Percentiles rank a stretch among this genome's conserved stretches.
These are phyloP conservation scores for Stereum hirsutum DNA, from an alignment of 1,284 basidiomycete genomes.

Conservation along the genomic window DNA sequence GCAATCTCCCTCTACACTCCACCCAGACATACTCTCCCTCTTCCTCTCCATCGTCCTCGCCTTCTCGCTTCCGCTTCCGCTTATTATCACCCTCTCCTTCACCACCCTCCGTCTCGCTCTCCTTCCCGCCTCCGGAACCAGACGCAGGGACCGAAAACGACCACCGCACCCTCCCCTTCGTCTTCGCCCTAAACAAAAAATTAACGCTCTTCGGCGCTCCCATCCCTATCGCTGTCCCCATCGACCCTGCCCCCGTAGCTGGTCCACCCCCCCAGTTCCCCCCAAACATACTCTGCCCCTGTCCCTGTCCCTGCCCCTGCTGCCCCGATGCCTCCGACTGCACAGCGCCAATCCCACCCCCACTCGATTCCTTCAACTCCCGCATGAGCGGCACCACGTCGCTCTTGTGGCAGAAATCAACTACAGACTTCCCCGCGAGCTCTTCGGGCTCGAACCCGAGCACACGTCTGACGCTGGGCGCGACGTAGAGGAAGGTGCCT, in stretches of 20 bases:
- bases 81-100: too few relatives aligned
- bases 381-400: conserved; percentile 89
- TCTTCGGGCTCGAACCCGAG: conserved; percentile 80
- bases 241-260: neutral
- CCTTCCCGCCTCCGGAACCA: too few relatives aligned
- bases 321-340: conserved; percentile 14
- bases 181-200: conserved; percentile 68
- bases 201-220: conserved; percentile 30
- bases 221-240: neutral
- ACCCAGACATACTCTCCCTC: conserved; percentile 73
- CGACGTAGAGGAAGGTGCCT: conserved; percentile 89
- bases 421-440: conserved; percentile 69
- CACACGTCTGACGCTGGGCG: conserved; percentile 67
- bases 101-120: too few relatives aligned
- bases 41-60: too few relatives aligned
- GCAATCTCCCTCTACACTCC: conserved; percentile 77
- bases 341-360: too few relatives aligned
- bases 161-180: conserved; percentile 43
- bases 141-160: too few relatives aligned
- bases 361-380: conserved; percentile 79
- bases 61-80: too few relatives aligned
- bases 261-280: neutral
- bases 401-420: conserved; percentile 79
- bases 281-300: neutral
- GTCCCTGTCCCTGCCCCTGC: conserved; percentile 6